phyloP scores from a whole-genome alignment of 495 filamentous ascomycete species.

The Lasiosphaeria ovina region DNA sequence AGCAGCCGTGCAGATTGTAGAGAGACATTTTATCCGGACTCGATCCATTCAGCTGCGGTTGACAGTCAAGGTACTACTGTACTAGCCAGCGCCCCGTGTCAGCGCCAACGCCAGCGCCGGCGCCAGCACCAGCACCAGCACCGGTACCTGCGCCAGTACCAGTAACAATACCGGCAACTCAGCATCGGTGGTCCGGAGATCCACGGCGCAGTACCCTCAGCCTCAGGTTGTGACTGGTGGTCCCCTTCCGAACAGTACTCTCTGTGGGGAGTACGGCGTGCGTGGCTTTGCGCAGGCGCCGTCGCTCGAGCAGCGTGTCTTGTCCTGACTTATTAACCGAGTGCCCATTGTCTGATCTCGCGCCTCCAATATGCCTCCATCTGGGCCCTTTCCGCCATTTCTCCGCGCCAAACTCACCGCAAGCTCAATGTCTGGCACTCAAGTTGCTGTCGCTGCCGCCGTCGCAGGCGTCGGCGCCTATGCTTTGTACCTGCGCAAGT shows the following conservation, averaged over 20 bases:
- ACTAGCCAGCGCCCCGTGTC: background rate
- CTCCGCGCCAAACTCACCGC: constrained; percentile 19
- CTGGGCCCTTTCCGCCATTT: constrained; percentile 10
- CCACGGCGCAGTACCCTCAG: constrained; percentile 3
- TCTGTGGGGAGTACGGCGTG: background rate
- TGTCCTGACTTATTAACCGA: constrained; percentile 9
- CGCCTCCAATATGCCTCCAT: constrained; percentile 16
- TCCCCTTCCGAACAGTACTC: background rate
- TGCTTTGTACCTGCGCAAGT: constrained; percentile 23
- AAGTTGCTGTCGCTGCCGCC: constrained; percentile 28
- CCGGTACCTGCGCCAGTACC: too few relatives aligned
- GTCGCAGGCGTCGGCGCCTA: constrained; percentile 30
- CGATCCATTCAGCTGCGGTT: background rate
- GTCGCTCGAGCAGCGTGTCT: too few relatives aligned
- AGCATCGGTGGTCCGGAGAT: constrained; percentile 29
- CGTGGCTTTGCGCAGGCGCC: too few relatives aligned
- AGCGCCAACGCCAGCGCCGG: too few relatives aligned
- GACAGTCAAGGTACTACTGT: background rate
- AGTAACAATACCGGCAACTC: too few relatives aligned
- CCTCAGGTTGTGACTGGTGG: background rate
- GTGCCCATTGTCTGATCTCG: background rate
- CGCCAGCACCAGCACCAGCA: too few relatives aligned
- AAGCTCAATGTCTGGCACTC: constrained; percentile 25
- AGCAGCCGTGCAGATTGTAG: background rate
- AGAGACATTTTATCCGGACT: constrained; percentile 19